Conservation (phyloP, 495 filamentous ascomycete genomes). For the Tuber aestivum region DNA sequence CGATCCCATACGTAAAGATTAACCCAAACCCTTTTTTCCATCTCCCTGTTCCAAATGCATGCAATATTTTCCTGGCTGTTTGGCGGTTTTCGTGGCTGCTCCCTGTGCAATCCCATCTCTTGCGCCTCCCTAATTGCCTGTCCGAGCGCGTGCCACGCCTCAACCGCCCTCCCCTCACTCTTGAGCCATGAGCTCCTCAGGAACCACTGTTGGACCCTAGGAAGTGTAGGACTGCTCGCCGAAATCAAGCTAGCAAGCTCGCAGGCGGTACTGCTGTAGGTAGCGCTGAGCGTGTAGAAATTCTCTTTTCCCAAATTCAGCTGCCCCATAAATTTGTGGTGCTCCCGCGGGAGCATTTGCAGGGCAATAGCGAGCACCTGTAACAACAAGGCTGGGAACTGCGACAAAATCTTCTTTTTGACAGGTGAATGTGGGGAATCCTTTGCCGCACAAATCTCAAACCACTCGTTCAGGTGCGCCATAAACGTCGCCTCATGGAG, state of each 20-base stretch:
- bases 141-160: conserved; percentile 56
- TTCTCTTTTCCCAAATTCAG: conserved; percentile 57
- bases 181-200: conserved; percentile 45
- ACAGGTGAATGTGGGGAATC: conserved; percentile 14
- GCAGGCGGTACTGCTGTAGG: conserved; percentile 56
- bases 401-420: conserved; percentile 33
- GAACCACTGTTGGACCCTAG: conserved; percentile 55
- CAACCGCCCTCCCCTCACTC: conserved; percentile 44
- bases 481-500: conserved; percentile 53
- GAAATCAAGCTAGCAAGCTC: conserved; percentile 52
- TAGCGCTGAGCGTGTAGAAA: conserved; percentile 54
- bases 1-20: conserved; percentile 56
- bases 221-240: conserved; percentile 52
- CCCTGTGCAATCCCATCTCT: conserved; percentile 57
- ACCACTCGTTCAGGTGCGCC: conserved; percentile 51
- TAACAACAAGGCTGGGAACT: conserved; percentile 55
- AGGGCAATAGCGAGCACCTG: conserved; percentile 54
- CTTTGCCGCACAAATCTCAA: conserved; percentile 24
- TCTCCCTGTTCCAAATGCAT: conserved; percentile 53
- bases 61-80: conserved; percentile 31
- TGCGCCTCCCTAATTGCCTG: conserved; percentile 57
- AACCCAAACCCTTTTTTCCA: conserved; percentile 53
- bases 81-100: conserved; percentile 36
- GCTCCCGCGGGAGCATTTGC: conserved; percentile 49
- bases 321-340: conserved; percentile 49